Evolutionary conservation across 345 rosid genomes (phyloP), one percentile per base, ranked within the genome.

Genomic region (Clarkia xantiana): DNA sequence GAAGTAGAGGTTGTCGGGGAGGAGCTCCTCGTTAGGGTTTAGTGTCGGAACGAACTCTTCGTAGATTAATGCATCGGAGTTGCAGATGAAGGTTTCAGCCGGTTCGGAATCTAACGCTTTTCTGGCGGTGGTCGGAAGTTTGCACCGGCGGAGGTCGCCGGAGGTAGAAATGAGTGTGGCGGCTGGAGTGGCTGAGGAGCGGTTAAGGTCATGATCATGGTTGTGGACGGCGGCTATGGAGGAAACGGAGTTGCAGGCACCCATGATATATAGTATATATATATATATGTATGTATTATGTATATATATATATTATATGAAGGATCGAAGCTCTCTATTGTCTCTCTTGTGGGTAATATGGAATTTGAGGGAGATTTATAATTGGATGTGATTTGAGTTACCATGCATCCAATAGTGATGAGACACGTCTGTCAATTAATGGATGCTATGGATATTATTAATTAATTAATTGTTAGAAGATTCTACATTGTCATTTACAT

Each of bases 61-160:
- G 76, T 81, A 88, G 29, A 34, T 49, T 23, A 84, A 64, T 9
- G 67, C 53, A 23, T 87, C 96, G 0, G 94, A 74, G 20, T 76
- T 74, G 74, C 88, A 81, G 22, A 87, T 56, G 55, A 83, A 77
- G 41, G 59, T 56, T 18, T 70, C 58, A 23, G 71, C 56, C 6
- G 70, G 36, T 3, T 66, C 17, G 0, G 86, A 62, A 5, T 71
- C 17, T 34, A 85, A 63, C 25, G 78, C 80, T 34, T 75, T 82
- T 45, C 76, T 74, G 11, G 65, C 90, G 12, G 36, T 17, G 11
- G 72, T 49, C 2, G 95, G 94, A 20, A 80, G 62, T 10, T 40
- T 40, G 68, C 80, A 88, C 44, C 70, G 76, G 4, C 57, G 78
- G 8, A 84, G 84, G 25, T 72, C 75, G 1, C 97, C 97, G 47